Percentiles rank a stretch among this genome's conserved stretches.
phyloP scores from a whole-genome alignment of 2,329 filamentous ascomycete genomes.

The Fusarium begoniae region DNA sequence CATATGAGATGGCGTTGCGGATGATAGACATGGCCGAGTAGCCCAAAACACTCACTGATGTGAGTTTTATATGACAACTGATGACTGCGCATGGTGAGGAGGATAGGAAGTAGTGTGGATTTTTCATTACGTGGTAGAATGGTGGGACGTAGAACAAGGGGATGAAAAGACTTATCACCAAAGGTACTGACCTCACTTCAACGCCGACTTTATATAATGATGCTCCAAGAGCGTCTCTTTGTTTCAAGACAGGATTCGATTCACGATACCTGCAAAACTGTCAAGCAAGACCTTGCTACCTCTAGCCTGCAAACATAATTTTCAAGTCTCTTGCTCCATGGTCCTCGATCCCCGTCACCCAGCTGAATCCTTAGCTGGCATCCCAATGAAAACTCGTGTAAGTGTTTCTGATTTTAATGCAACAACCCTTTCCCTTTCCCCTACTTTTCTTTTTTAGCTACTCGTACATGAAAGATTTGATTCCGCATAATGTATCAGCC shows the following conservation, averaged over 20 bases:
- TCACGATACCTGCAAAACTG: conserved; percentile 2
- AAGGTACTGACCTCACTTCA: background rate
- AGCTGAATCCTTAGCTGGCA: conserved; percentile 2
- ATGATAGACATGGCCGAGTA: conserved; percentile 38
- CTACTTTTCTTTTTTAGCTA: conserved; percentile 11
- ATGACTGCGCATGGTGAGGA: conserved; percentile 6
- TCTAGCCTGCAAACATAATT: conserved; percentile 2
- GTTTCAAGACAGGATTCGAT: conserved; percentile 25
- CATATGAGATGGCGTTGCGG: conserved; percentile 43
- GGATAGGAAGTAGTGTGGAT: background rate
- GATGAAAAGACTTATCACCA: background rate
- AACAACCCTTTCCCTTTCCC: background rate
- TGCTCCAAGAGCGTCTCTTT: background rate
- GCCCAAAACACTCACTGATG: conserved; percentile 16
- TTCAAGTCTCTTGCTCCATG: background rate
- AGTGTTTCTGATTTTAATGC: conserved; percentile 3
- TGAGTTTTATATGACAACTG: conserved; percentile 24
- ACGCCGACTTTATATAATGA: background rate
- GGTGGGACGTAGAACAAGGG: background rate
- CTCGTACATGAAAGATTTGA: conserved; percentile 14
- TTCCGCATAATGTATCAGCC: conserved; percentile 9
- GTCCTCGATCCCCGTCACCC: background rate
- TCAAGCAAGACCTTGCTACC: background rate
- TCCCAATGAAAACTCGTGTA: conserved; percentile 7
- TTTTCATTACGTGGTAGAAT: background rate